A percentile compares a stretch with the other conserved stretches of the same genome.
These are phyloP conservation scores for Castanea sativa DNA, from an alignment of 306 rosid genomes.

Conservation along the genomic window DNA sequence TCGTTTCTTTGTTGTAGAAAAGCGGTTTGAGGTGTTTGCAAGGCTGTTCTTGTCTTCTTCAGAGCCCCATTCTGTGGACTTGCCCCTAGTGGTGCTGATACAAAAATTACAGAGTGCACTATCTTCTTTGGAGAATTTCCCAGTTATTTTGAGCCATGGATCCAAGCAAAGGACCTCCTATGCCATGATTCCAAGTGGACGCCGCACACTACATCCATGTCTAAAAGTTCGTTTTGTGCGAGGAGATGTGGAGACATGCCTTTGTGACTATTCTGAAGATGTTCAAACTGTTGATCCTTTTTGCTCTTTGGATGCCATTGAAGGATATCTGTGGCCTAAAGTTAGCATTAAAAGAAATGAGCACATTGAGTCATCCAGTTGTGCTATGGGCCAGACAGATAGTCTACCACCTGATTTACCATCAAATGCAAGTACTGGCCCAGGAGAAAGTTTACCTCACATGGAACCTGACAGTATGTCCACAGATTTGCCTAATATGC, in stretches of 20 bases:
- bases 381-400: constrained; percentile 42
- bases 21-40: constrained; percentile 77
- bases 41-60: constrained; percentile 51
- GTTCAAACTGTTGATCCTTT: constrained; percentile 73
- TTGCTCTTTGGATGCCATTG: constrained; percentile 69
- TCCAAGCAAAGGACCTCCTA: constrained; percentile 56
- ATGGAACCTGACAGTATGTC: constrained; percentile 36
- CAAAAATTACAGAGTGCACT: constrained; percentile 73
- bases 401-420: constrained; percentile 43
- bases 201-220: constrained; percentile 61
- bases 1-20: constrained; percentile 47
- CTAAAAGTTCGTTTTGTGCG: constrained; percentile 67
- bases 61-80: constrained; percentile 41
- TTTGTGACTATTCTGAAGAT: constrained; percentile 57
- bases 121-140: constrained; percentile 83
- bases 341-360: constrained; percentile 38
- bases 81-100: constrained; percentile 53
- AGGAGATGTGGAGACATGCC: constrained; percentile 67
- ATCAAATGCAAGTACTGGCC: constrained; percentile 45
- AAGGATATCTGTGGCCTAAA: constrained; percentile 75
- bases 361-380: constrained; percentile 28
- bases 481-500: constrained; percentile 47
- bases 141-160: constrained; percentile 64
- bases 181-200: constrained; percentile 68
- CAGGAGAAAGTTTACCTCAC: constrained; percentile 32